Evolutionary conservation across 495 filamentous ascomycete species (phyloP).

Genomic region (Penicillium herquei): DNA sequence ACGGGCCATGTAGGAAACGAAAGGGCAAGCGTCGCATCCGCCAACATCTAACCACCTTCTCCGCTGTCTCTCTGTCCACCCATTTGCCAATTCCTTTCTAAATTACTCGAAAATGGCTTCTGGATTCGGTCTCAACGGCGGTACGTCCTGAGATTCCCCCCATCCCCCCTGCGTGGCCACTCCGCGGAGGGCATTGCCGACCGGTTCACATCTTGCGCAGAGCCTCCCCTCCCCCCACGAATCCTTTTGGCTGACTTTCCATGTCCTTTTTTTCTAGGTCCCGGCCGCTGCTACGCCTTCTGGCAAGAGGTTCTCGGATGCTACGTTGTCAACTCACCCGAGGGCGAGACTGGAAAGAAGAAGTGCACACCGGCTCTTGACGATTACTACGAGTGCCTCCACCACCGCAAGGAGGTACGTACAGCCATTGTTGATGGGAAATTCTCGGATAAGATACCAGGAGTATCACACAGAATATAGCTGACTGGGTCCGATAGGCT

Average conservation of each 20-base stretch:
- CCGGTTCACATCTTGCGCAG: constrained; percentile 20
- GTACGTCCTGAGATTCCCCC: constrained; percentile 47
- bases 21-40: constrained; percentile 39
- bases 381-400: constrained; percentile 98
- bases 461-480: neutral
- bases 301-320: constrained; percentile 93
- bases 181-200: constrained; percentile 12
- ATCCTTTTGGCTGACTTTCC: constrained; percentile 24
- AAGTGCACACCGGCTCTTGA: constrained; percentile 89
- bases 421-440: neutral
- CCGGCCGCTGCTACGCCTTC: constrained; percentile 94
- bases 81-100: constrained; percentile 23
- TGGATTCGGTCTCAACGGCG: constrained; percentile 76
- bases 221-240: constrained; percentile 20
- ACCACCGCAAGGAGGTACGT: constrained; percentile 95
- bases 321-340: constrained; percentile 78
- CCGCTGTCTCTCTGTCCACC: constrained; percentile 23
- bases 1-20: constrained; percentile 43
- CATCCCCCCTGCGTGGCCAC: neutral
- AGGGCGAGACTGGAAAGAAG: constrained; percentile 77
- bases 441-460: too few relatives aligned
- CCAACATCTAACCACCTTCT: constrained; percentile 27
- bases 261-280: constrained; percentile 56
- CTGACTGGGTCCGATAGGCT: constrained; percentile 48
- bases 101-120: constrained; percentile 64